Conservation (phyloP, 1,284 basidiomycete genomes). For the Entoloma clypeatum region DNA sequence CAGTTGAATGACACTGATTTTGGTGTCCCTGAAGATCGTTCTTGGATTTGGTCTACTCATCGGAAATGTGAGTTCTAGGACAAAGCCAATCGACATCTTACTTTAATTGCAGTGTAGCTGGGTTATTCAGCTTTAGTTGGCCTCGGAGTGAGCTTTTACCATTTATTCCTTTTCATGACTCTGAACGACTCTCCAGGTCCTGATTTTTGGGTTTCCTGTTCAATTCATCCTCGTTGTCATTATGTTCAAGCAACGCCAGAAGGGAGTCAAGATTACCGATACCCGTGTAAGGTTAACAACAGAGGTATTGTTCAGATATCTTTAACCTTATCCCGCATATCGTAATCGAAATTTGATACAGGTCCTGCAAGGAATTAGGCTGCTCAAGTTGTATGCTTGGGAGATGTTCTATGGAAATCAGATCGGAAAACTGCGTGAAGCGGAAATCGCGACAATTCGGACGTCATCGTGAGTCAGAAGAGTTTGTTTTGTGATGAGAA, state of each 20-base stretch:
- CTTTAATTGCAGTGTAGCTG: slow-evolving; percentile 37
- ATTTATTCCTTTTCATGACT: not conserved
- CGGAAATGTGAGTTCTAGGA: slow-evolving; percentile 40
- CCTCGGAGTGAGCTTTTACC: slow-evolving; percentile 47
- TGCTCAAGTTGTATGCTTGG: slow-evolving; percentile 62
- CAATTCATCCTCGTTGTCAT: slow-evolving; percentile 59
- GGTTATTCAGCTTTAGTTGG: slow-evolving; percentile 72
- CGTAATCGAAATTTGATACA: slow-evolving; percentile 15
- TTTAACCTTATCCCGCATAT: not conserved
- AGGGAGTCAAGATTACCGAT: slow-evolving; percentile 73
- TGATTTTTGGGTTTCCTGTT: slow-evolving; percentile 58
- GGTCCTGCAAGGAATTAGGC: slow-evolving; percentile 60
- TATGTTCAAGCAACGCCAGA: slow-evolving; percentile 62
- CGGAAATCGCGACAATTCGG: slow-evolving; percentile 51
- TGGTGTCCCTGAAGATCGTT: slow-evolving; percentile 38
- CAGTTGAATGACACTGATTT: not conserved
- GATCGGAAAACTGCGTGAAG: slow-evolving; percentile 45
- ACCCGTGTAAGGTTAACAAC: slow-evolving; percentile 61
- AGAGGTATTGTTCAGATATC: slow-evolving; percentile 47
- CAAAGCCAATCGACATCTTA: not conserved
- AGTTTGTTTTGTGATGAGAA: slow-evolving; percentile 1
- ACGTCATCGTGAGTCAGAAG: slow-evolving; percentile 46
- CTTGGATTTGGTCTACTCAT: slow-evolving; percentile 66
- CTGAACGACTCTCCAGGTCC: slow-evolving; percentile 31
- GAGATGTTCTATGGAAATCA: slow-evolving; percentile 59